Percentiles rank a stretch among this genome's conserved stretches.
Conservation (phyloP, 164 flowering plant species). For the Magnolia sinica region DNA sequence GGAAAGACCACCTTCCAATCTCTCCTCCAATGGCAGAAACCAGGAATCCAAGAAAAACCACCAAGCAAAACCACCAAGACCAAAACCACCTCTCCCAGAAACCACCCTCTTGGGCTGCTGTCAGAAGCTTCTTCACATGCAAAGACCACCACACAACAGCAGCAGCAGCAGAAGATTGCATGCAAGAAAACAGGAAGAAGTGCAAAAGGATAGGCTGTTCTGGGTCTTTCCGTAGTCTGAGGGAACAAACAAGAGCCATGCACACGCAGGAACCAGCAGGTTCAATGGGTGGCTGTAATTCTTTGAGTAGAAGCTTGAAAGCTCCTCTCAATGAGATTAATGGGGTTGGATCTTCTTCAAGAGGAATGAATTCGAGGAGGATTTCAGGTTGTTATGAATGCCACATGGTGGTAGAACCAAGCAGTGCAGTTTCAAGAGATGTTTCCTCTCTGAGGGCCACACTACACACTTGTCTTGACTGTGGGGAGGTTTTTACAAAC, state of each 20-base stretch:
- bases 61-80: constrained; percentile 27
- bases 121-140: constrained; percentile 61
- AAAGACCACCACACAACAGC: constrained; percentile 37
- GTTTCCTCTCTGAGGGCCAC: constrained; percentile 52
- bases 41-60: constrained; percentile 33
- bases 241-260: constrained; percentile 63
- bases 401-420: constrained; percentile 82
- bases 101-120: constrained; percentile 62
- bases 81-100: constrained; percentile 22
- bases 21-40: constrained; percentile 47
- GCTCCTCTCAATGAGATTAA: constrained; percentile 37
- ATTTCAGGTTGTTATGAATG: constrained; percentile 93
- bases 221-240: constrained; percentile 60
- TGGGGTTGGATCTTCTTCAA: constrained; percentile 44
- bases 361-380: constrained; percentile 67
- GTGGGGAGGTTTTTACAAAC: constrained; percentile 80
- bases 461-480: constrained; percentile 64
- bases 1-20: not conserved
- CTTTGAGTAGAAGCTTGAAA: constrained; percentile 46
- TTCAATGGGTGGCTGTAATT: constrained; percentile 21
- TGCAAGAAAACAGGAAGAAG: constrained; percentile 35
- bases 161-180: not conserved
- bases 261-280: constrained; percentile 59
- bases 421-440: constrained; percentile 55
- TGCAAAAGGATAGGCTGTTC: constrained; percentile 69